Evolutionary conservation across 2,329 filamentous ascomycete species (phyloP), one percentile per base, ranked within the genome.

Genomic region (Verticillium tricorpus): DNA sequence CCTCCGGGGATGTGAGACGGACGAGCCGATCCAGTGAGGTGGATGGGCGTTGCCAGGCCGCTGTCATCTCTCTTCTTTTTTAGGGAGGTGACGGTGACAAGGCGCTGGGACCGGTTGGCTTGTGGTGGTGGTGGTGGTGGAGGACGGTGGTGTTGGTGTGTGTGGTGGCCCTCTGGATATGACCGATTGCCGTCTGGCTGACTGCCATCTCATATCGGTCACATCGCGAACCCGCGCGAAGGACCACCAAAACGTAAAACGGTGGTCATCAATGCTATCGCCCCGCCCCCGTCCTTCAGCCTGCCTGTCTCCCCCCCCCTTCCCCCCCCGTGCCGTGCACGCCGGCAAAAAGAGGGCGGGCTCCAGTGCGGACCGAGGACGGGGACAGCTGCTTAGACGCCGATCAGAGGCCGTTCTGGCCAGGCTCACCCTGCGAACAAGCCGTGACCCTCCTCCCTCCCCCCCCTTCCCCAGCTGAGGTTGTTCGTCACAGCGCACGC

Each of bases 51-150:
- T 8, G 40, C 40, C 40, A 50, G n/a, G 40, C 40, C 40, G 19
- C 40, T 50, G 40, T 22, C 40, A 50, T 12, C 9, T 22, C n/a
- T 50, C n/a, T 5, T 5, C 19, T 8, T 9, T n/a, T 12, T 9
- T 12, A n/a, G 37, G 37, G 12, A 15, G 37, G 40, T 50, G 40
- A 50, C 40, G 40, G 40, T n/a, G 40, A 50, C 40, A 25, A n/a
- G 40, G 40, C 40, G 19, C 19, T 50, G 40, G 40, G 40, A 50
- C 40, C 40, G 19, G 40, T 22, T 50, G 40, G 67, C 62, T 68
- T 70, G 71, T 70, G 71, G 72, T 65, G 71, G 71, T 72, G 69
- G 60, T 65, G 61, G 64, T 56, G 63, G 62, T 62, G 63, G 55
- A 55, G 59, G 62, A 35, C 58, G 62, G 52, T 22, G 14, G 17